phyloP scores from a whole-genome alignment of 257 asterid genomes.

The Solanum appendiculatum region DNA sequence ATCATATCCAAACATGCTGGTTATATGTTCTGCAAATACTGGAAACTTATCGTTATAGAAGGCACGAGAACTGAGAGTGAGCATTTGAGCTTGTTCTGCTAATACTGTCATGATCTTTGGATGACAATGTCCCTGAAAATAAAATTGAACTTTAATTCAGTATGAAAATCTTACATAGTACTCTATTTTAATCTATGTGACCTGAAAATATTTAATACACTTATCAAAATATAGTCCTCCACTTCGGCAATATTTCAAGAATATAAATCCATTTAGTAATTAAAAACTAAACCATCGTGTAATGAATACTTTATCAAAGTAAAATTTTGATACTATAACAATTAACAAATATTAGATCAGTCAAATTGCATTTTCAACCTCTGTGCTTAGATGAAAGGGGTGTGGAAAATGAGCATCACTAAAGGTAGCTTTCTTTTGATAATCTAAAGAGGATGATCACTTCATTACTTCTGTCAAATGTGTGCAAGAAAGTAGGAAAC shows the following conservation, averaged over 20 bases:
- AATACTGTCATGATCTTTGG: constrained; percentile 85
- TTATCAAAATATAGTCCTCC: neutral
- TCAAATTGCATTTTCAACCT: neutral
- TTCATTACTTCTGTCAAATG: neutral
- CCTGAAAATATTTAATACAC: neutral
- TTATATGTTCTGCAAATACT: constrained; percentile 61
- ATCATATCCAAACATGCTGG: constrained; percentile 81
- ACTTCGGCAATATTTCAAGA: neutral
- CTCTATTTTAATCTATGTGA: neutral
- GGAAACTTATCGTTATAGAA: constrained; percentile 82
- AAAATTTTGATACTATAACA: neutral
- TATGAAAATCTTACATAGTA: neutral
- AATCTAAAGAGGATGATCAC: neutral
- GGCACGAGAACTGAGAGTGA: constrained; percentile 96
- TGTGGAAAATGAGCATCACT: neutral
- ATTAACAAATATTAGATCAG: neutral
- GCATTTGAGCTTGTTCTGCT: constrained; percentile 69
- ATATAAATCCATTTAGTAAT: neutral
- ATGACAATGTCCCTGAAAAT: constrained; percentile 86
- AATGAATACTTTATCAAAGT: neutral
- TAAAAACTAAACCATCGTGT: neutral
- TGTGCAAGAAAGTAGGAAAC: neutral
- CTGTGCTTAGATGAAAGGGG: neutral
- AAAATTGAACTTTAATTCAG: constrained; percentile 1
- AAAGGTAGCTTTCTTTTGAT: neutral